Evolutionary conservation across 306 rosid species (phyloP).

Genomic region (Hippophae tibetana): DNA sequence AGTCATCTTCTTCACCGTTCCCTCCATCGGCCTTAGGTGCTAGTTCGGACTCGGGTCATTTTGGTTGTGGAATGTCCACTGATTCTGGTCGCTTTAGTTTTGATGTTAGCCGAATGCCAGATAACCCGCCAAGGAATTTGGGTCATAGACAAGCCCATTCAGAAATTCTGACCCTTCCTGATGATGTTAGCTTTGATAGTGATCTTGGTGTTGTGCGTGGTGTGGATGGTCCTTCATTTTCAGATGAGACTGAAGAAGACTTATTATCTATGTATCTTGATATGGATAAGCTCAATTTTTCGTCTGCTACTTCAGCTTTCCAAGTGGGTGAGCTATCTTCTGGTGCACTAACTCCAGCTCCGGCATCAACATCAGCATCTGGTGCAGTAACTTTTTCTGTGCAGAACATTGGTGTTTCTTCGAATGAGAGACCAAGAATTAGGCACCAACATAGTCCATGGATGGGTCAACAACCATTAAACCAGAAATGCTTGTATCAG

Average conservation of each 20-base stretch:
- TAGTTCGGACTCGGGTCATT: slow-evolving; percentile 41
- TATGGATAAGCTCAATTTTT: slow-evolving; percentile 86
- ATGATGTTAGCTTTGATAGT: slow-evolving; percentile 89
- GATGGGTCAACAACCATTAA: slow-evolving; percentile 80
- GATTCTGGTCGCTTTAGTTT: slow-evolving; percentile 70
- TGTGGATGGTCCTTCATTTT: slow-evolving; percentile 72
- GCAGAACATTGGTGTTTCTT: slow-evolving; percentile 25
- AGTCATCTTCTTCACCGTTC: slow-evolving; percentile 38
- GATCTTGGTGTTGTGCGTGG: slow-evolving; percentile 92
- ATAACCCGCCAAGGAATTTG: slow-evolving; percentile 65
- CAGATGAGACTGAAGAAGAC: slow-evolving; percentile 93
- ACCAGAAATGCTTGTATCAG: slow-evolving; percentile 68
- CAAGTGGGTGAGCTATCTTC: slow-evolving; percentile 59
- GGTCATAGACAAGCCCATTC: slow-evolving; percentile 98
- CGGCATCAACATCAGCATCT: slow-evolving; percentile 10
- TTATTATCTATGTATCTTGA: slow-evolving; percentile 84
- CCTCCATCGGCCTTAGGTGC: slow-evolving; percentile 52
- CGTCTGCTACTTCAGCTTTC: slow-evolving; percentile 60
- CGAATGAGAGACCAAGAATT: slow-evolving; percentile 65
- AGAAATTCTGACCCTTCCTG: slow-evolving; percentile 76
- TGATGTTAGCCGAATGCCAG: slow-evolving; percentile 90
- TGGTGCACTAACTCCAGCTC: slow-evolving; percentile 9
- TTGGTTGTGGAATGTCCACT: slow-evolving; percentile 39
- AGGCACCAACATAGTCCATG: slow-evolving; percentile 96
- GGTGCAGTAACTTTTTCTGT: slow-evolving; percentile 37